A percentile compares a stretch with the other conserved stretches of the same genome.
These are phyloP conservation scores for Kwoniella newhampshirensis DNA, from an alignment of 768 basidiomycete genomes.

Conservation along the genomic window DNA sequence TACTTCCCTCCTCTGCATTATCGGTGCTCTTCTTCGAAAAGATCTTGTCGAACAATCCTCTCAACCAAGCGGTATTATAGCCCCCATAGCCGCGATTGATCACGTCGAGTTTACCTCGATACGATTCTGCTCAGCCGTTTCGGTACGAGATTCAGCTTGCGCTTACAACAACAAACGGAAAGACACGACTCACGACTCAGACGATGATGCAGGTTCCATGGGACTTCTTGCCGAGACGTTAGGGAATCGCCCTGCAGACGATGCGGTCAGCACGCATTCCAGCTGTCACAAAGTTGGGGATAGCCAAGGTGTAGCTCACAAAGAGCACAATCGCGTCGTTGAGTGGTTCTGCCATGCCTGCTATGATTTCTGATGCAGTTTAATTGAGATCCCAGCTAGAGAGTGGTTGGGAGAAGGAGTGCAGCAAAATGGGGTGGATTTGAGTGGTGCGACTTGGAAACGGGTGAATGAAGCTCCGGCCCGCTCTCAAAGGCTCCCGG, in stretches of 20 bases:
- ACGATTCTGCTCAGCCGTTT: constrained; percentile 23
- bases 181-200: constrained; percentile 9
- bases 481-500: too few species aligned
- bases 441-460: too few species aligned
- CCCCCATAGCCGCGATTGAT: constrained; percentile 33
- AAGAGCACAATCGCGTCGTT: constrained; percentile 9
- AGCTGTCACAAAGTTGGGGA: background rate
- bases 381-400: too few species aligned
- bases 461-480: too few species aligned
- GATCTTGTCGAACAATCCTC: constrained; percentile 23
- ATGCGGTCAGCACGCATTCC: background rate
- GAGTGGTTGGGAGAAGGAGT: too few species aligned
- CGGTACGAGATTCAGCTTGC: too few species aligned
- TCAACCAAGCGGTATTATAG: constrained; percentile 20
- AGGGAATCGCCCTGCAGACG: constrained; percentile 21
- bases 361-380: too few species aligned
- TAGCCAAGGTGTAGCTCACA: constrained; percentile 1
- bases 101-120: constrained; percentile 25
- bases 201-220: constrained; percentile 12
- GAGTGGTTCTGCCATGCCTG: constrained; percentile 9
- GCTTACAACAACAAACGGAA: background rate
- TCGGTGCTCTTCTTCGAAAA: constrained; percentile 26
- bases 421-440: too few species aligned
- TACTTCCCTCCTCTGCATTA: background rate
- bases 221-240: constrained; percentile 23